Evolutionary conservation across 2,329 filamentous ascomycete species (phyloP).

Genomic region (Phialophora expanda): DNA sequence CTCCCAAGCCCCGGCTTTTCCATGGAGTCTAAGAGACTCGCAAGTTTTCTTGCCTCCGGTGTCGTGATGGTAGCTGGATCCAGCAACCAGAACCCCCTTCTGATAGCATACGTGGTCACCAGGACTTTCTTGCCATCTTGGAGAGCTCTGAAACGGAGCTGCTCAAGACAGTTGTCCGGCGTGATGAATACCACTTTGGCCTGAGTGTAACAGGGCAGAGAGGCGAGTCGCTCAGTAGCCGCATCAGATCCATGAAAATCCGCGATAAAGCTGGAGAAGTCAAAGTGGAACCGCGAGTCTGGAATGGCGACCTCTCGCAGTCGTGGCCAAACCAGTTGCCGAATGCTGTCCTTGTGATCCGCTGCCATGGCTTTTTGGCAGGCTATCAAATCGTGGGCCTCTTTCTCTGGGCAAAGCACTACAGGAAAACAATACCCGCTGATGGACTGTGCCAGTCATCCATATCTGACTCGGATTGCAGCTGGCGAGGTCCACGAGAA

Average conservation of each 20-base stretch:
- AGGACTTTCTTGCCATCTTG: constrained; percentile 50
- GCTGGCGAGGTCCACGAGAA: neutral
- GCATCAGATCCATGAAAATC: constrained; percentile 49
- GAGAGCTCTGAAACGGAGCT: constrained; percentile 47
- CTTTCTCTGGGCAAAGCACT: neutral
- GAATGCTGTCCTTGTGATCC: constrained; percentile 24
- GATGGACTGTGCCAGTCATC: neutral
- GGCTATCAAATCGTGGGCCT: neutral
- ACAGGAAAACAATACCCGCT: neutral
- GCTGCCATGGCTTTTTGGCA: constrained; percentile 6
- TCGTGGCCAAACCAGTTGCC: constrained; percentile 43
- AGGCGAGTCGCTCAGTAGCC: constrained; percentile 44
- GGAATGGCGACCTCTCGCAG: constrained; percentile 49
- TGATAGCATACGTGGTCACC: constrained; percentile 51
- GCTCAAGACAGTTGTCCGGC: constrained; percentile 54
- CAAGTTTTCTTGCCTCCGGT: constrained; percentile 43
- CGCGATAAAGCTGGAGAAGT: constrained; percentile 52
- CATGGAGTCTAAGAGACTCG: constrained; percentile 51
- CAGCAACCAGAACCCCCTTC: constrained; percentile 51
- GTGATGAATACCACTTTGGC: constrained; percentile 48
- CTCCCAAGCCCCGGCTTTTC: constrained; percentile 46
- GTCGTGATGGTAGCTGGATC: constrained; percentile 45
- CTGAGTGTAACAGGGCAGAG: constrained; percentile 44
- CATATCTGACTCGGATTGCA: neutral
- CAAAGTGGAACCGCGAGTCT: constrained; percentile 52